Conservation (phyloP, 2,329 filamentous ascomycete genomes). For the Fonsecaea pedrosoi region DNA sequence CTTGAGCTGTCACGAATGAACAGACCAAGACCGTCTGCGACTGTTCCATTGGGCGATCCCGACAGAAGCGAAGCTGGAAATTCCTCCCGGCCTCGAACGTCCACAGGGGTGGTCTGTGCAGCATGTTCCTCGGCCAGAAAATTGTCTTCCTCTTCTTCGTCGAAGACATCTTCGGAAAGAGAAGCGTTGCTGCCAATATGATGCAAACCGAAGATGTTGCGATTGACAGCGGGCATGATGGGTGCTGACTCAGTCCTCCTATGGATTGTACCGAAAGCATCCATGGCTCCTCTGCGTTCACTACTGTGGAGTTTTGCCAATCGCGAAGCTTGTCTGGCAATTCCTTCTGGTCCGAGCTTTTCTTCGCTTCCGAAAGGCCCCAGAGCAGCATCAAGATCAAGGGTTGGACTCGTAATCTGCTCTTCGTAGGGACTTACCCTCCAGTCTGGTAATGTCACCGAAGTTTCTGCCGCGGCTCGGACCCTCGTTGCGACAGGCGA, state of each 20-base stretch:
- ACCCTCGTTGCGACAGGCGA: conserved; percentile 35
- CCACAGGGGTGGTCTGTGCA: conserved; percentile 2
- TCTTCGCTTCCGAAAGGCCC: conserved; percentile 83
- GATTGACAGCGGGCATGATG: conserved; percentile 57
- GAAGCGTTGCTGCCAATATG: conserved; percentile 49
- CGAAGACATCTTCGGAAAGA: conserved; percentile 56
- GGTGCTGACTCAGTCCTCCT: conserved; percentile 58
- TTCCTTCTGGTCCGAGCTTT: conserved; percentile 45
- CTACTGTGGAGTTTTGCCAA: conserved; percentile 58
- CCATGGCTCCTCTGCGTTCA: conserved; percentile 53
- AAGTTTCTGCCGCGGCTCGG: conserved; percentile 20
- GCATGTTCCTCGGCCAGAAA: conserved; percentile 48
- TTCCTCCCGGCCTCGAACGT: not conserved
- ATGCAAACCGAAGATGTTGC: conserved; percentile 47
- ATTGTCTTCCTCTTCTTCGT: conserved; percentile 59
- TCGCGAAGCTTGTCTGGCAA: conserved; percentile 42
- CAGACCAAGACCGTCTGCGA: conserved; percentile 36
- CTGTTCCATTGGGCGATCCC: conserved; percentile 36
- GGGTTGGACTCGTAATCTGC: conserved; percentile 77
- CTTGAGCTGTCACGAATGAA: conserved; percentile 23
- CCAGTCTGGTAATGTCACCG: conserved; percentile 8
- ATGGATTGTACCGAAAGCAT: conserved; percentile 45
- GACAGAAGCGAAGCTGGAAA: not conserved
- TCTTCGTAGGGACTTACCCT: conserved; percentile 53
- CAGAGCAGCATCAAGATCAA: conserved; percentile 91